Conservation (phyloP, 164 flowering plant genomes). For the Buxus sempervirens region DNA sequence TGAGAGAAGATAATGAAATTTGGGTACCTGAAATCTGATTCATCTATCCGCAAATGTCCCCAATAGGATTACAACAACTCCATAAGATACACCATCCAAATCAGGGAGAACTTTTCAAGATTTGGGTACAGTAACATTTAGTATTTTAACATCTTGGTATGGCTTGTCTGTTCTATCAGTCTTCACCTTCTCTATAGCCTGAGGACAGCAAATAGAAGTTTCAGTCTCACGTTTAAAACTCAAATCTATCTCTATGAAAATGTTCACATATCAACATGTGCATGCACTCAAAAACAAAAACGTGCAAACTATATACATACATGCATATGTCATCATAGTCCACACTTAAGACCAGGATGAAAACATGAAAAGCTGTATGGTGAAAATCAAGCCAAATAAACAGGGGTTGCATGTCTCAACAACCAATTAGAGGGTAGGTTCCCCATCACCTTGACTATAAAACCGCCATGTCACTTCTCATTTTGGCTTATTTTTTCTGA, state of each 20-base stretch:
- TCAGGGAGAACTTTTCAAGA: constrained; percentile 30
- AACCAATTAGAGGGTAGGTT: no score
- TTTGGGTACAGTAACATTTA: constrained; percentile 93
- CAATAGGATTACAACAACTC: neutral
- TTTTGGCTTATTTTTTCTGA: no score
- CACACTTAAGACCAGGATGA: no score
- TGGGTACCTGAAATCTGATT: neutral
- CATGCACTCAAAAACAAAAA: neutral
- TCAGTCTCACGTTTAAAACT: neutral
- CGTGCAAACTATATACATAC: no score
- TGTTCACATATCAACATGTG: no score
- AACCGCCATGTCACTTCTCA: no score
- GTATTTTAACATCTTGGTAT: constrained; percentile 87
- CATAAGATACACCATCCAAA: neutral
- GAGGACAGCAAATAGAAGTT: constrained; percentile 14
- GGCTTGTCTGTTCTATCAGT: constrained; percentile 87
- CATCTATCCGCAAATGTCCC: neutral
- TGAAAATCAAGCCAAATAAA: no score
- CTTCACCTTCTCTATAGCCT: constrained; percentile 97
- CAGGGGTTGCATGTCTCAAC: no score
- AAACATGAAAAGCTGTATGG: no score
- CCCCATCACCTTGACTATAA: no score
- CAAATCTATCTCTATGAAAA: neutral
- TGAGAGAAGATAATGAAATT: neutral
- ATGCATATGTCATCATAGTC: no score